Percentiles rank a stretch among this genome's conserved stretches.
phyloP scores from a whole-genome alignment of 2,329 filamentous ascomycete genomes.

The Diaporthe aspalathi region DNA sequence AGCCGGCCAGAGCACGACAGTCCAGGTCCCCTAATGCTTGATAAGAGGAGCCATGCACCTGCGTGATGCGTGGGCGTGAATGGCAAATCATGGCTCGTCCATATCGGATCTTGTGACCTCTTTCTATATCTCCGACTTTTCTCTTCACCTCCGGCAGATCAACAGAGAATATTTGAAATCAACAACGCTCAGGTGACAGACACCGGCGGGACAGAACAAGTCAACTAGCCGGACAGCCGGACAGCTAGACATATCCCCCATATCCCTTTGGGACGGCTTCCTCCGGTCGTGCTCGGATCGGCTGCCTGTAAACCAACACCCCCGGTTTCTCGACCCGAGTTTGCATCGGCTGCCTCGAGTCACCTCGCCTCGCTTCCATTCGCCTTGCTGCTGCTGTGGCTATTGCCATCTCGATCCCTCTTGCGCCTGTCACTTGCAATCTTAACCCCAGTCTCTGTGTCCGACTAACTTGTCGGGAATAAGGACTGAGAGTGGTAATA shows the following conservation, averaged over 20 bases:
- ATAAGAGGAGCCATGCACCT: background rate
- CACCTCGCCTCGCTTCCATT: background rate
- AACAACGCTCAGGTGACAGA: conserved; percentile 2
- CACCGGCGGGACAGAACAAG: too few relatives aligned
- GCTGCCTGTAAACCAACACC: conserved; percentile 1
- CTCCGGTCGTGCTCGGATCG: background rate
- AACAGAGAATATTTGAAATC: conserved; percentile 3
- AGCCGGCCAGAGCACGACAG: background rate
- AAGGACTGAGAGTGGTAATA: background rate
- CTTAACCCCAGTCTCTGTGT: background rate
- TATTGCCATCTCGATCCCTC: conserved; percentile 16
- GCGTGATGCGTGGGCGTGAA: background rate
- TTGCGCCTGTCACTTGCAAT: background rate
- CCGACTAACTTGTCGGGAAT: background rate
- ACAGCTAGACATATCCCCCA: background rate
- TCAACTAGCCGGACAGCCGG: too few relatives aligned
- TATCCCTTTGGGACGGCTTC: background rate
- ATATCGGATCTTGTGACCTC: background rate
- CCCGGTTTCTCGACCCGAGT: background rate
- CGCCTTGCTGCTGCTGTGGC: background rate
- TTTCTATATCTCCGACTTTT: too few relatives aligned
- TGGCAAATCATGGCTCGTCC: background rate
- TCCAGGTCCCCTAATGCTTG: background rate
- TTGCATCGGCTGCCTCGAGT: background rate
- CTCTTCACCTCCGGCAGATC: background rate